phyloP scores from a whole-genome alignment of 2,329 filamentous ascomycete species.

The Diaporthe batatas region DNA sequence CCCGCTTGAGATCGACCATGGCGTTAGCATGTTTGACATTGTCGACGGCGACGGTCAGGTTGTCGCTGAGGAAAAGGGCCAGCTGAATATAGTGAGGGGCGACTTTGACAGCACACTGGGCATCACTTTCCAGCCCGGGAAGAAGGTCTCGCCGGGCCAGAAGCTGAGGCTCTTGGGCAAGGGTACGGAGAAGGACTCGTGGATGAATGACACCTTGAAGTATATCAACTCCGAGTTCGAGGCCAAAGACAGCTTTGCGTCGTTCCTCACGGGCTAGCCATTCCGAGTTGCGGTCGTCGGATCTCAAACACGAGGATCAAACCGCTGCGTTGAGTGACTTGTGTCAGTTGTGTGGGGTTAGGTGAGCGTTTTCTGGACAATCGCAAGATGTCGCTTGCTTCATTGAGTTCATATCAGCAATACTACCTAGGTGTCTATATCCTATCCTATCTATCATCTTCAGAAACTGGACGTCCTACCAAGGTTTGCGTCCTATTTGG shows the following conservation, averaged over 20 bases:
- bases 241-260: conserved; percentile 28
- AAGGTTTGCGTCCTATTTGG: not conserved
- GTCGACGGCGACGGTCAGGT: conserved; percentile 46
- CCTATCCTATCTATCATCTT: not conserved
- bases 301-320: not conserved
- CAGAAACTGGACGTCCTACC: too few species aligned
- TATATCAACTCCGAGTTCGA: conserved; percentile 40
- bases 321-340: not conserved
- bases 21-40: conserved; percentile 51
- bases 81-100: conserved; percentile 48
- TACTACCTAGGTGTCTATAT: not conserved
- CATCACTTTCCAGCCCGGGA: conserved; percentile 37
- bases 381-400: not conserved
- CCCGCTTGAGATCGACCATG: conserved; percentile 51
- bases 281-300: not conserved
- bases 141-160: conserved; percentile 29
- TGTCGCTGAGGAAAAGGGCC: conserved; percentile 48
- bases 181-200: conserved; percentile 42
- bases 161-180: conserved; percentile 39
- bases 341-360: not conserved
- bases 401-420: not conserved
- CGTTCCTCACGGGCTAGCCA: conserved; percentile 23
- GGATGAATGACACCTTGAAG: conserved; percentile 44
- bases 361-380: too few species aligned
- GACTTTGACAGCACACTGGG: conserved; percentile 48